Conservation (phyloP, 2,329 filamentous ascomycete genomes). For the Ophiostoma pallidulum region DNA sequence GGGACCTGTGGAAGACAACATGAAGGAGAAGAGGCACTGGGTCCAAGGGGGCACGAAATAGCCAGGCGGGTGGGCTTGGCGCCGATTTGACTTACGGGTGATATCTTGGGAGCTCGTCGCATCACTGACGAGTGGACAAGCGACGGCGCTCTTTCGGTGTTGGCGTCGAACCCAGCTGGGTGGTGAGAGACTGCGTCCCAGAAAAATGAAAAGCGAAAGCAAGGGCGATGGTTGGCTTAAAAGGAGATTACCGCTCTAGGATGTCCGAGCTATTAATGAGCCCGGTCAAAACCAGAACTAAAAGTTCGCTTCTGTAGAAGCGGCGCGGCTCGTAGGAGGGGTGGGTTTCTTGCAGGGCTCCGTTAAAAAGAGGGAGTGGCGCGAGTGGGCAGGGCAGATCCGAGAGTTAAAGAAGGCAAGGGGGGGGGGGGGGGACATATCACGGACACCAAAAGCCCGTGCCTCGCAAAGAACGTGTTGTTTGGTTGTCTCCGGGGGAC, state of each 20-base stretch:
- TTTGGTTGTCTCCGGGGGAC: no score
- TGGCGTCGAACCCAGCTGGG: neutral
- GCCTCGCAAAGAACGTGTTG: neutral
- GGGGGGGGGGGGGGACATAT: neutral
- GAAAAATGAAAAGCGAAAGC: neutral
- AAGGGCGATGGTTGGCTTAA: neutral
- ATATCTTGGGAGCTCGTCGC: neutral
- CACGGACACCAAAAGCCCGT: neutral
- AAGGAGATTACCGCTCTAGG: conserved; percentile 1
- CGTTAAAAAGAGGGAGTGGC: neutral
- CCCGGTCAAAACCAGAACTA: conserved; percentile 5
- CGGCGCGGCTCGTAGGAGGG: conserved; percentile 11
- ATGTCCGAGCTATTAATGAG: conserved; percentile 6
- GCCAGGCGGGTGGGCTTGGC: neutral
- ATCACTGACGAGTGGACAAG: neutral
- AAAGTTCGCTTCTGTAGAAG: conserved; percentile 11
- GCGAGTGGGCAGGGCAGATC: neutral
- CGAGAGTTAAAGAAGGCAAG: neutral
- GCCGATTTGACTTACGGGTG: neutral
- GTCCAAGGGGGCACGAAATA: no score
- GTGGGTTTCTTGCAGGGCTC: conserved; percentile 2
- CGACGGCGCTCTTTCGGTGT: neutral
- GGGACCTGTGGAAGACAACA: neutral
- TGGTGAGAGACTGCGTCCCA: neutral
- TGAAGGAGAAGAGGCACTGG: no score